Percentiles rank a stretch among this genome's conserved stretches.
Conservation (phyloP, 2,329 filamentous ascomycete species). For the Epichloe coenophiala region DNA sequence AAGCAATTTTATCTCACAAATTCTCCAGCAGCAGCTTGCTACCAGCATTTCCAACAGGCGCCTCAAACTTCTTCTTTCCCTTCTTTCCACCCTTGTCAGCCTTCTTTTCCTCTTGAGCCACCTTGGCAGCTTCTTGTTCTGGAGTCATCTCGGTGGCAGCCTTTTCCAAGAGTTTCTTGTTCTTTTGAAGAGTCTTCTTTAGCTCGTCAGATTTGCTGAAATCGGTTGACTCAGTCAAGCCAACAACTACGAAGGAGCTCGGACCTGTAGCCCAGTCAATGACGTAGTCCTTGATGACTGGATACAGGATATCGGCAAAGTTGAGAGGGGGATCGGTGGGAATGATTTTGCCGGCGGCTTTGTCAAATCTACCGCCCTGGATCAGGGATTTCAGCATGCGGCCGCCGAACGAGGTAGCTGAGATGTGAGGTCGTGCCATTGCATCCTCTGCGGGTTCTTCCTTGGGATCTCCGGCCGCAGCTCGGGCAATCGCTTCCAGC, state of each 20-base stretch:
- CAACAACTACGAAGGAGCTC: constrained; percentile 77
- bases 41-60: constrained; percentile 46
- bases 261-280: constrained; percentile 75
- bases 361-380: constrained; percentile 77
- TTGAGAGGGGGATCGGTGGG: constrained; percentile 62
- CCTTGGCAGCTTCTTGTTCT: constrained; percentile 37
- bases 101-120: constrained; percentile 31
- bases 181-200: constrained; percentile 56
- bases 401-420: constrained; percentile 49
- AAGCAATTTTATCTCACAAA: constrained; percentile 25
- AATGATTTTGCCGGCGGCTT: constrained; percentile 53
- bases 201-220: constrained; percentile 57
- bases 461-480: constrained; percentile 43
- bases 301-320: constrained; percentile 74
- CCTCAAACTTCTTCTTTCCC: constrained; percentile 29
- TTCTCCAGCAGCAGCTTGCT: constrained; percentile 47
- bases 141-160: constrained; percentile 47
- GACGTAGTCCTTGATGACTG: constrained; percentile 60
- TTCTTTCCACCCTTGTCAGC: constrained; percentile 29
- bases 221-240: constrained; percentile 60
- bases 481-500: constrained; percentile 53
- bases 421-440: constrained; percentile 37
- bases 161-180: constrained; percentile 56
- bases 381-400: constrained; percentile 87
- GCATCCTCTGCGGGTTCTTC: constrained; percentile 27